Percentiles rank a stretch among this genome's conserved stretches.
Evolutionary conservation across 805 yeast species (phyloP).

Genomic region (Crinitomyces ghanaensis): DNA sequence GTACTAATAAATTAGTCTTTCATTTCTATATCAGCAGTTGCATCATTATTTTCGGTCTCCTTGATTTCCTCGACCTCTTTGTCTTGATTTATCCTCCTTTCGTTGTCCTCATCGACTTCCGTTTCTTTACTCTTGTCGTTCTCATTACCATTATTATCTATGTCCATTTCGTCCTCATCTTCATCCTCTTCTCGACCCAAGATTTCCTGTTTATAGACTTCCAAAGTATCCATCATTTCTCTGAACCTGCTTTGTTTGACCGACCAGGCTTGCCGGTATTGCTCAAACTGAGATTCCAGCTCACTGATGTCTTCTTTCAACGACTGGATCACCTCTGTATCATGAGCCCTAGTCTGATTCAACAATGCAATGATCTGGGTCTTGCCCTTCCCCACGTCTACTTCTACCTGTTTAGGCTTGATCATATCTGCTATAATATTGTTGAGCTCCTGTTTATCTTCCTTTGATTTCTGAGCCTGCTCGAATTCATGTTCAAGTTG

Average conservation of each 20-base stretch:
- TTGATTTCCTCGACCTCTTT: not conserved
- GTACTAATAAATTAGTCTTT: no score
- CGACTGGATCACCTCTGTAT: conserved; percentile 9
- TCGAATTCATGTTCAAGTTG: conserved; percentile 13
- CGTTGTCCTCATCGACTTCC: not conserved
- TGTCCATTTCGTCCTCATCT: not conserved
- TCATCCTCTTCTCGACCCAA: conserved; percentile 1
- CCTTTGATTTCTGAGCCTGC: conserved; percentile 13
- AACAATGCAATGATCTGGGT: conserved; percentile 15
- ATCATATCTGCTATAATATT: conserved; percentile 14
- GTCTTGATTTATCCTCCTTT: not conserved
- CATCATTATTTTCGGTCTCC: conserved; percentile 3
- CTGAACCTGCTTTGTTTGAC: conserved; percentile 15
- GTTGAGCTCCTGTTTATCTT: conserved; percentile 19
- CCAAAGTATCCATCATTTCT: conserved; percentile 14
- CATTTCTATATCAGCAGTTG: conserved; percentile 2
- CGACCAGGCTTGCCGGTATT: conserved; percentile 14
- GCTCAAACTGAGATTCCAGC: conserved; percentile 13
- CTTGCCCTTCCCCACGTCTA: conserved; percentile 4
- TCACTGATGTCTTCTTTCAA: conserved; percentile 18
- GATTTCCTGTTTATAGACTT: conserved; percentile 10
- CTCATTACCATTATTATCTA: conserved; percentile 1
- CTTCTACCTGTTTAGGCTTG: conserved; percentile 12
- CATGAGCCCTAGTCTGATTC: conserved; percentile 16
- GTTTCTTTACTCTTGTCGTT: not conserved